Conservation (phyloP, 345 rosid species). For the Raphanus raphanistrum region DNA sequence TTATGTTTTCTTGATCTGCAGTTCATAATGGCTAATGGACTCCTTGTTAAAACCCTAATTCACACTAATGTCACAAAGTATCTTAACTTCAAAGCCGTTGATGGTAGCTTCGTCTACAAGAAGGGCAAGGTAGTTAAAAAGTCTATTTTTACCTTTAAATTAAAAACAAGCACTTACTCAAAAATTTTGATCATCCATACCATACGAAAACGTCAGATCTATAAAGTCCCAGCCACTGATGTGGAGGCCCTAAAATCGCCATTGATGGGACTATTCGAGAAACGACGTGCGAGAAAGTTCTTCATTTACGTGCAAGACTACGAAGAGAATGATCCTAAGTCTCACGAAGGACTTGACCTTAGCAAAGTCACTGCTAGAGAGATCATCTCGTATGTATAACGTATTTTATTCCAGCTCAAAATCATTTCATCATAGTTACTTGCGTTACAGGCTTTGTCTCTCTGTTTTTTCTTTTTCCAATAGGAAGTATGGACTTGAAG, state of each 20-base stretch:
- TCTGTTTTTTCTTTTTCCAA: conserved; percentile 1
- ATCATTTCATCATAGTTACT: conserved; percentile 6
- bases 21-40: conserved; percentile 93
- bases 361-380: conserved; percentile 81
- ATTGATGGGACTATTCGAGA: conserved; percentile 88
- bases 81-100: conserved; percentile 91
- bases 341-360: conserved; percentile 85
- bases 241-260: conserved; percentile 91
- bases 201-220: conserved; percentile 47
- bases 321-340: conserved; percentile 85
- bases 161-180: neutral
- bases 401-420: neutral
- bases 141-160: neutral
- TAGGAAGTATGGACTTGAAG: conserved; percentile 89
- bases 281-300: conserved; percentile 87
- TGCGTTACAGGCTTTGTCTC: neutral
- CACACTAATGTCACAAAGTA: conserved; percentile 90
- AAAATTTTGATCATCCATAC: neutral
- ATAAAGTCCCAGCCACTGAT: conserved; percentile 88
- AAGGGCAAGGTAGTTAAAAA: conserved; percentile 70
- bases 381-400: conserved; percentile 59
- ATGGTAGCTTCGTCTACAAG: conserved; percentile 90
- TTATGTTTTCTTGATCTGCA: conserved; percentile 29
- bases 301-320: conserved; percentile 91
- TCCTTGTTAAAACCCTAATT: conserved; percentile 76